Percentiles rank a stretch among this genome's conserved stretches.
Evolutionary conservation across 441 rosid genomes (phyloP).

Genomic region (Dalechampia spathulata): DNA sequence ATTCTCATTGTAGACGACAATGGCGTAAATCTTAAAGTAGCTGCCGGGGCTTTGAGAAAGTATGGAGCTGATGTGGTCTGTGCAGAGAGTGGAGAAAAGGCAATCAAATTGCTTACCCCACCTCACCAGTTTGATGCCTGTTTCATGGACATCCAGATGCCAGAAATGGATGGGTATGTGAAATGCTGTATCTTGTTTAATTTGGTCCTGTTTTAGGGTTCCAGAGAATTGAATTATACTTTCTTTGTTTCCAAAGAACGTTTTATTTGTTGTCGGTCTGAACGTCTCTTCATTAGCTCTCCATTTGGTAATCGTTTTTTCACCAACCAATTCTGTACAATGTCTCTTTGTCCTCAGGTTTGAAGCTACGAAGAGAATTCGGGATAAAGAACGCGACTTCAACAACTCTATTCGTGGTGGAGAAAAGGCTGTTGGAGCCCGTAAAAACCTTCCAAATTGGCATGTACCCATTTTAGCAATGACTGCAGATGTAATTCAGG

Average conservation of each 20-base stretch:
- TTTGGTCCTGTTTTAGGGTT: not conserved
- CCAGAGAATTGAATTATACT: too few species aligned
- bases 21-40: slow-evolving; percentile 73
- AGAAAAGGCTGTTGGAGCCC: slow-evolving; percentile 26
- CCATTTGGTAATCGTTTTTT: too few species aligned
- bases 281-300: too few species aligned
- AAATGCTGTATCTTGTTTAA: not conserved
- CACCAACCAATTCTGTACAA: not conserved
- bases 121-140: slow-evolving; percentile 88
- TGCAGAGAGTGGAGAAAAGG: slow-evolving; percentile 55
- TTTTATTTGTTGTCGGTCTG: too few species aligned
- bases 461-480: slow-evolving; percentile 76
- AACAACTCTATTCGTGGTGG: slow-evolving; percentile 27
- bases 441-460: slow-evolving; percentile 32
- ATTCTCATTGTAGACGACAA: slow-evolving; percentile 81
- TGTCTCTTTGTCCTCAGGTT: slow-evolving; percentile 36
- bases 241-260: too few species aligned
- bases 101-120: slow-evolving; percentile 51
- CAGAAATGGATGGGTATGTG: slow-evolving; percentile 92
- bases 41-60: slow-evolving; percentile 77
- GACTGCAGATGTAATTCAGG: slow-evolving; percentile 95
- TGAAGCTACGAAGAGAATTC: slow-evolving; percentile 66
- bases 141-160: slow-evolving; percentile 99
- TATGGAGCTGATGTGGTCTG: slow-evolving; percentile 88
- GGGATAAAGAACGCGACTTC: slow-evolving; percentile 43